Percentiles rank a stretch among this genome's conserved stretches.
Conservation (phyloP, 2,329 filamentous ascomycete species). For the Torrubiella hemipterigena region DNA sequence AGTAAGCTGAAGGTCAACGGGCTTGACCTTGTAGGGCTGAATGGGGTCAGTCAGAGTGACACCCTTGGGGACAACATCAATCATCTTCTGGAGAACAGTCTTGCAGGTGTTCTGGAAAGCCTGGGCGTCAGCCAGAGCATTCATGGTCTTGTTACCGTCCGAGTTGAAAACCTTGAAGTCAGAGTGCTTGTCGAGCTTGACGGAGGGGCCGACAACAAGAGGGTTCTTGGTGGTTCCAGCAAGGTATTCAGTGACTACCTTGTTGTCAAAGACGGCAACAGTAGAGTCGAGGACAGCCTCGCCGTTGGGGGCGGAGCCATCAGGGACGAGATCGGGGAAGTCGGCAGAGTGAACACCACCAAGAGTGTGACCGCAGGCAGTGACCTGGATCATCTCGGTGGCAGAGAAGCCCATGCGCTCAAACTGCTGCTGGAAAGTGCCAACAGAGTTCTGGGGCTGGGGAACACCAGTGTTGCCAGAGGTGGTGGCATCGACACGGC, state of each 20-base stretch:
- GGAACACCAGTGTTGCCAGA: constrained; percentile 39
- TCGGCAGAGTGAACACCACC: constrained; percentile 45
- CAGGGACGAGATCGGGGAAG: constrained; percentile 39
- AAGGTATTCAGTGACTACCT: constrained; percentile 44
- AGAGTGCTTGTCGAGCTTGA: constrained; percentile 31
- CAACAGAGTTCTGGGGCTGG: constrained; percentile 40
- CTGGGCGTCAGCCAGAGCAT: constrained; percentile 28
- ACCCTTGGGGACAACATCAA: constrained; percentile 42
- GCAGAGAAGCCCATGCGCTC: constrained; percentile 42
- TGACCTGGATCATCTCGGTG: constrained; percentile 47
- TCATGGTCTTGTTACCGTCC: constrained; percentile 44
- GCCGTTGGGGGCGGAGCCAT: constrained; percentile 28
- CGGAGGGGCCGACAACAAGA: constrained; percentile 39
- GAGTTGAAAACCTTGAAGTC: constrained; percentile 44
- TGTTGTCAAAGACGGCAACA: constrained; percentile 39
- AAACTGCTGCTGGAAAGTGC: constrained; percentile 43
- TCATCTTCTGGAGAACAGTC: constrained; percentile 45
- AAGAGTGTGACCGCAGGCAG: constrained; percentile 49
- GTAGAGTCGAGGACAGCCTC: constrained; percentile 34
- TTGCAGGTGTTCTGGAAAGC: constrained; percentile 36
- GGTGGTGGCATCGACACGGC: constrained; percentile 39
- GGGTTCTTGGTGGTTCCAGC: constrained; percentile 40
- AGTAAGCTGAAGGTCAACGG: constrained; percentile 42
- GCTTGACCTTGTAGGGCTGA: constrained; percentile 46
- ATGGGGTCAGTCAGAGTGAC: constrained; percentile 40